Percentiles rank a stretch among this genome's conserved stretches.
Conservation (phyloP, 257 asterid genomes). For the Agastache rugosa region DNA sequence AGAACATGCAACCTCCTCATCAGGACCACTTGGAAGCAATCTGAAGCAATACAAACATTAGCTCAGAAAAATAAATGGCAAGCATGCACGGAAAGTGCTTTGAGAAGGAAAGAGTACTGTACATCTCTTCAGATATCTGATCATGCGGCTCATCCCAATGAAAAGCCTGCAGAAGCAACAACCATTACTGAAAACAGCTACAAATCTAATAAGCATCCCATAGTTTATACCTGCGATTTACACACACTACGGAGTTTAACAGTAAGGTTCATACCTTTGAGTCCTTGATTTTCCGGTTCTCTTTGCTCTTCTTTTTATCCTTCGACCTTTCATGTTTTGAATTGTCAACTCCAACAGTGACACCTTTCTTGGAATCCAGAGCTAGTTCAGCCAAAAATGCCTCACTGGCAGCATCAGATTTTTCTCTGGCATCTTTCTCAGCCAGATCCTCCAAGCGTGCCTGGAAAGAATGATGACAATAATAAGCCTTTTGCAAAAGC, state of each 20-base stretch:
- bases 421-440: conserved; percentile 93
- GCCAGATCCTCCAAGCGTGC: conserved; percentile 84
- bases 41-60: conserved; percentile 52
- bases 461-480: conserved; percentile 53
- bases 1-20: conserved; percentile 48
- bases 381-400: conserved; percentile 96
- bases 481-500: conserved; percentile 33
- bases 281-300: conserved; percentile 73
- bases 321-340: conserved; percentile 64
- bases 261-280: conserved; percentile 65
- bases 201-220: conserved; percentile 24
- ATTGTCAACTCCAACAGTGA: conserved; percentile 56
- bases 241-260: conserved; percentile 19
- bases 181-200: conserved; percentile 35
- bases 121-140: conserved; percentile 71
- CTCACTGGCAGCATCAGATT: conserved; percentile 97
- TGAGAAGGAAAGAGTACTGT: conserved; percentile 39
- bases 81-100: conserved; percentile 9
- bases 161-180: conserved; percentile 61
- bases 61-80: conserved; percentile 30
- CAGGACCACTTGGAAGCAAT: conserved; percentile 53
- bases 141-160: conserved; percentile 54
- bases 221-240: conserved; percentile 23
- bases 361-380: conserved; percentile 72
- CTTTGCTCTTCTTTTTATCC: conserved; percentile 85